Conservation (phyloP, 305 asterid species). For the Ajuga reptans region DNA sequence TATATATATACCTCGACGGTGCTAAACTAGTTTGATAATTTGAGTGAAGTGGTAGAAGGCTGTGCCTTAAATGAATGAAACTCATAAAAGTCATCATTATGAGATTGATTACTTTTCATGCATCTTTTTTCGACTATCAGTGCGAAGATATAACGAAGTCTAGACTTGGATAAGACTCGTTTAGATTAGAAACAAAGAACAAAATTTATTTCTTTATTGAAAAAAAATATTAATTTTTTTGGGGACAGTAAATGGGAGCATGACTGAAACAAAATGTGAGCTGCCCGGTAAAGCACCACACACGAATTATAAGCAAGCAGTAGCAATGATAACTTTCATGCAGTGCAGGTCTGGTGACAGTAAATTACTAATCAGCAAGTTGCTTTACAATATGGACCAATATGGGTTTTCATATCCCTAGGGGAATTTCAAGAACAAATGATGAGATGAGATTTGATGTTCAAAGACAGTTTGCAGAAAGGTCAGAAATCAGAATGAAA, state of each 20-base stretch:
- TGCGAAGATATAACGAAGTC: too few species aligned
- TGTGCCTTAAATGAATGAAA: too few species aligned
- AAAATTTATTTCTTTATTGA: too few species aligned
- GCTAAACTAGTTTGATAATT: not conserved
- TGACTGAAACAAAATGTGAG: not conserved
- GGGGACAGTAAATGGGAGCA: not conserved
- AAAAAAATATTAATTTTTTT: too few species aligned
- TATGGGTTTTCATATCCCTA: not conserved
- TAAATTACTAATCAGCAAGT: conserved; percentile 3
- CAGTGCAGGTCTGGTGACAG: not conserved
- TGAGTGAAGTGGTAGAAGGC: too few species aligned
- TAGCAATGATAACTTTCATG: not conserved
- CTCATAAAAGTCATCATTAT: too few species aligned
- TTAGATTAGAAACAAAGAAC: too few species aligned
- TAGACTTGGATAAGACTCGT: too few species aligned
- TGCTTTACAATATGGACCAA: not conserved
- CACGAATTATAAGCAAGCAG: conserved; percentile 2
- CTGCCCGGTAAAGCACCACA: not conserved
- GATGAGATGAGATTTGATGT: not conserved
- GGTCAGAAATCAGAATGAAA: not conserved
- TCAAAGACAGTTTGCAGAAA: conserved; percentile 9
- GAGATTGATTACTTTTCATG: too few species aligned
- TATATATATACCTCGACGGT: not conserved
- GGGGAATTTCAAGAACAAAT: not conserved
- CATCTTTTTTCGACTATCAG: too few species aligned